Evolutionary conservation across 1,284 basidiomycete species (phyloP).

Genomic region (Sporisorium graminicola): DNA sequence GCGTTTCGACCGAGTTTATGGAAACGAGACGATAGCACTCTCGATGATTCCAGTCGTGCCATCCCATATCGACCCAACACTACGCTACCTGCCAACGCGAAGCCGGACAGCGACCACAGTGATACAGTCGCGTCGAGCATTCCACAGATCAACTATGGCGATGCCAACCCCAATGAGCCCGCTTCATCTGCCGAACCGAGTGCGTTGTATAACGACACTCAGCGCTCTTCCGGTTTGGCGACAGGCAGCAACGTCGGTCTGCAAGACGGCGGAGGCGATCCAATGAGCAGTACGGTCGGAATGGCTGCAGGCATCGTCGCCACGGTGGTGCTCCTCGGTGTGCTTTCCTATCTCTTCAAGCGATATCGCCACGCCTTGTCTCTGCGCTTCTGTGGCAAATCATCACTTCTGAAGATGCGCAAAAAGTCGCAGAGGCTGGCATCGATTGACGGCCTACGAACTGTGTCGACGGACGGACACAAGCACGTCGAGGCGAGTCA

Average conservation of each 20-base stretch:
- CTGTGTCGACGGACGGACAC: not conserved
- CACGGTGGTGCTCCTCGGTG: not conserved
- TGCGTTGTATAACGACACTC: constrained; percentile 22
- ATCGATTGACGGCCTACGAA: constrained; percentile 13
- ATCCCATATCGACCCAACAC: not conserved
- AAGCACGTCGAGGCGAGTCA: not conserved
- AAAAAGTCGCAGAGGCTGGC: constrained; percentile 11
- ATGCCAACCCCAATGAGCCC: not conserved
- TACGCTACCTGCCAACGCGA: not conserved
- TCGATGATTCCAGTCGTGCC: not conserved
- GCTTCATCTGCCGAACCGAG: not conserved
- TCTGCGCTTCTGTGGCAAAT: not conserved
- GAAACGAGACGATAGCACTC: constrained; percentile 3
- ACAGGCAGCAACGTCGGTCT: not conserved
- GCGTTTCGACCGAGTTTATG: not conserved
- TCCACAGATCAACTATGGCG: constrained; percentile 9
- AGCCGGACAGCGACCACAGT: not conserved
- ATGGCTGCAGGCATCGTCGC: constrained; percentile 1
- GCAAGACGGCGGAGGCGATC: not conserved
- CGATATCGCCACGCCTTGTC: constrained; percentile 8
- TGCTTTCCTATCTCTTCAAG: constrained; percentile 7
- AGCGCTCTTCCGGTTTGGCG: too few relatives aligned
- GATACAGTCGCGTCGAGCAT: not conserved
- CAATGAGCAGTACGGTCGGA: not conserved
- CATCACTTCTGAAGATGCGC: not conserved